Evolutionary conservation across 352 stramenopile genomes (phyloP).

Genomic region (Pythium guiyangense): DNA sequence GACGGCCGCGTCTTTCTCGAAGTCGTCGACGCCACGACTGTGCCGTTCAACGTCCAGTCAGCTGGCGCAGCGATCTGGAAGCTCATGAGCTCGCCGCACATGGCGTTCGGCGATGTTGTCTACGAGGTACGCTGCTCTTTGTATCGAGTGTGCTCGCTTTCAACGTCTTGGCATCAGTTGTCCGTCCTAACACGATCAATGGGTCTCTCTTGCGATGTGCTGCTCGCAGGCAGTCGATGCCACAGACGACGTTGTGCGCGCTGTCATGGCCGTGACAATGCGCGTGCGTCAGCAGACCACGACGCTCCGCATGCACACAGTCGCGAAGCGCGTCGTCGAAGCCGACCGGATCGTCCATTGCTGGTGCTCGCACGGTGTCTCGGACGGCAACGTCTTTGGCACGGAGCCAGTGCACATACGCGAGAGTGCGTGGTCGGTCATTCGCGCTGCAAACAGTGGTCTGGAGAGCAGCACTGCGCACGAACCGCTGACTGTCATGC

Average conservation of each 20-base stretch:
- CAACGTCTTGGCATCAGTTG: not conserved
- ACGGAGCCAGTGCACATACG: not conserved
- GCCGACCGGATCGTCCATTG: constrained; percentile 1
- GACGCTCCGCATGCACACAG: not conserved
- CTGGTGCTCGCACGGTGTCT: constrained; percentile 2
- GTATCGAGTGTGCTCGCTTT: no score
- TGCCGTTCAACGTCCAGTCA: constrained; percentile 2
- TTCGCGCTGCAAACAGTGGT: not conserved
- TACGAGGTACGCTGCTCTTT: constrained; percentile 1
- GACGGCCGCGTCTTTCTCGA: constrained; percentile 5
- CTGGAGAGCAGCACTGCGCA: not conserved
- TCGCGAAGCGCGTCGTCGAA: constrained; percentile 8
- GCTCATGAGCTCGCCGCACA: not conserved
- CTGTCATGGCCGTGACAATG: not conserved
- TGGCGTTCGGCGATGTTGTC: not conserved
- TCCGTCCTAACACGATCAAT: not conserved
- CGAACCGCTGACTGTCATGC: not conserved
- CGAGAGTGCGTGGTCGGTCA: constrained; percentile 7
- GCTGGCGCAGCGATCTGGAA: constrained; percentile 5
- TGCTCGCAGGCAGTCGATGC: not conserved
- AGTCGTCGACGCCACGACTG: not conserved
- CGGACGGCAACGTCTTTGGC: constrained; percentile 1
- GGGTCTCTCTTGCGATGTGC: not conserved
- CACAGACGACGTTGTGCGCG: constrained; percentile 1
- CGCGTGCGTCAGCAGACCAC: not conserved